These are phyloP conservation scores for Sugiyamaella pinicola DNA, from an alignment of 1,139 yeast genomes.

Conservation along the genomic window DNA sequence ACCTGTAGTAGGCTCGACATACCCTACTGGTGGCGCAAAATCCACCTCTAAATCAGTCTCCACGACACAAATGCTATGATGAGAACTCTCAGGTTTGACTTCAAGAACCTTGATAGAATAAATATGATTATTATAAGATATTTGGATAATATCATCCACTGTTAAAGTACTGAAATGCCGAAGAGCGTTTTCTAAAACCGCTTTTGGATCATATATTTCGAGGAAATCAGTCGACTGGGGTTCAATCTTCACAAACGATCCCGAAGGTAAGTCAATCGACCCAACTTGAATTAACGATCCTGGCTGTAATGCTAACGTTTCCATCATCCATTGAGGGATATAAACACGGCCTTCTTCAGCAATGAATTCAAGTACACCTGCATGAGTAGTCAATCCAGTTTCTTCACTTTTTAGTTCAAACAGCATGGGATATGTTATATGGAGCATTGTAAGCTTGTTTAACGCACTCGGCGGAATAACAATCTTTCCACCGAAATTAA, in stretches of 20 bases:
- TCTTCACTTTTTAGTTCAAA: conserved; percentile 77
- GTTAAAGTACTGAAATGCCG: conserved; percentile 89
- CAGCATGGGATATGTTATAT: conserved; percentile 94
- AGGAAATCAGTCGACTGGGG: conserved; percentile 94
- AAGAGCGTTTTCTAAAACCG: conserved; percentile 89
- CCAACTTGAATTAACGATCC: conserved; percentile 75
- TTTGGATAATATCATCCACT: conserved; percentile 80
- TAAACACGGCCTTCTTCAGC: conserved; percentile 98
- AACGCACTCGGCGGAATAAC: conserved; percentile 92
- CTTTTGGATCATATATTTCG: conserved; percentile 94
- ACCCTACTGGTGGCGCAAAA: conserved; percentile 98
- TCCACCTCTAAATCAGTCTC: conserved; percentile 97
- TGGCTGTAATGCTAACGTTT: conserved; percentile 66
- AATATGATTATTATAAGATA: conserved; percentile 76
- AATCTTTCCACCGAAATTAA: conserved; percentile 96
- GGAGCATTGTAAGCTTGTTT: conserved; percentile 80
- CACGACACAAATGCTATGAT: conserved; percentile 82
- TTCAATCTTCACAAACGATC: conserved; percentile 86
- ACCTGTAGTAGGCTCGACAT: conserved; percentile 67
- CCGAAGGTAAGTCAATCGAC: conserved; percentile 79
- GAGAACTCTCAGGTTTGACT: conserved; percentile 72
- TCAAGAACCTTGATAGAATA: conserved; percentile 86
- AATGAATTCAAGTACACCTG: conserved; percentile 93
- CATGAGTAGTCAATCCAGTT: conserved; percentile 63
- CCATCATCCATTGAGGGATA: conserved; percentile 97